These are phyloP conservation scores for Ricinus communis DNA, from an alignment of 345 rosid species.

Conservation along the genomic window DNA sequence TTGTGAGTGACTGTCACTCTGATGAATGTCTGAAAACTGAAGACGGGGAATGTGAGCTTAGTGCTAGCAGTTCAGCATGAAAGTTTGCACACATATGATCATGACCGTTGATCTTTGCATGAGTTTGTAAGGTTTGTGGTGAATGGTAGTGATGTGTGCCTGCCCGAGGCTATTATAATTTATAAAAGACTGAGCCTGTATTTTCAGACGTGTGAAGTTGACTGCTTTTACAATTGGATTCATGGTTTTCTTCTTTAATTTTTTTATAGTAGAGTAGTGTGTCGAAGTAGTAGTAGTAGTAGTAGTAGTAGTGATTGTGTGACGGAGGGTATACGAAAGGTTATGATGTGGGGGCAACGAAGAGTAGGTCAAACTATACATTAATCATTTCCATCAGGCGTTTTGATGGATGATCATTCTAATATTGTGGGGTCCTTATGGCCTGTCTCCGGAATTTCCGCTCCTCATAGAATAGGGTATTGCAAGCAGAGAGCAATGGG, in stretches of 20 bases:
- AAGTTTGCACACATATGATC: slow-evolving; percentile 33
- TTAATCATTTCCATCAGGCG: slow-evolving; percentile 13
- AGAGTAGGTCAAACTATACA: not conserved
- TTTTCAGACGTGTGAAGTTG: slow-evolving; percentile 22
- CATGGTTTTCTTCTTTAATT: no score
- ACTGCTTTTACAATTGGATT: slow-evolving; percentile 24
- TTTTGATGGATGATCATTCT: slow-evolving; percentile 4
- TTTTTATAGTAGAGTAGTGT: not conserved
- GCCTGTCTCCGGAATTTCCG: slow-evolving; percentile 16
- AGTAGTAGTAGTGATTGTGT: not conserved
- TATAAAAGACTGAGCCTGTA: slow-evolving; percentile 1
- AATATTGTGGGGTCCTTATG: not conserved
- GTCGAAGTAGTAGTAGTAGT: not conserved
- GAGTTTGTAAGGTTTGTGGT: not conserved
- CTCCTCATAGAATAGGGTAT: no score
- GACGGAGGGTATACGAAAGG: not conserved
- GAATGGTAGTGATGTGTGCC: slow-evolving; percentile 17
- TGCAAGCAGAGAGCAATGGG: not conserved
- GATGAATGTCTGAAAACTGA: slow-evolving; percentile 5
- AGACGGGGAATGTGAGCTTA: slow-evolving; percentile 17
- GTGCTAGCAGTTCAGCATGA: slow-evolving; percentile 21
- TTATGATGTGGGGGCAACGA: not conserved
- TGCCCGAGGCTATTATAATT: not conserved
- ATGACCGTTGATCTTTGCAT: slow-evolving; percentile 33
- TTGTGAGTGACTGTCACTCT: not conserved